Conservation (phyloP, 495 filamentous ascomycete species). For the Xylaria flabelliformis region DNA sequence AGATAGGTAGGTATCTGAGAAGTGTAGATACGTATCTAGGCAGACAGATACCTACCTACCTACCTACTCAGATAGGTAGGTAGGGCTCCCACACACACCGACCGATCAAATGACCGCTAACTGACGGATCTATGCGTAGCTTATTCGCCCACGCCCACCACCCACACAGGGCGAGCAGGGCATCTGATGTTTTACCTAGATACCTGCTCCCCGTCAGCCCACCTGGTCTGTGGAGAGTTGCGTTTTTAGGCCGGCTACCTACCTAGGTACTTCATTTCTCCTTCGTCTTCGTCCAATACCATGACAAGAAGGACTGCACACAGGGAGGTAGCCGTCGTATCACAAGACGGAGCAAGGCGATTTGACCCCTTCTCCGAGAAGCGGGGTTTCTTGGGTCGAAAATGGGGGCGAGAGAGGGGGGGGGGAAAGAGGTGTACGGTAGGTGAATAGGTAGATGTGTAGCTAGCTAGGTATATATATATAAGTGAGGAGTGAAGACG, state of each 20-base stretch:
- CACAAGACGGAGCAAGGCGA: constrained; percentile 10
- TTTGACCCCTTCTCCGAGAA: background rate
- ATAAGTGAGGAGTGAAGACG: constrained; percentile 22
- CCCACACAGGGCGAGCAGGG: background rate
- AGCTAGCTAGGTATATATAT: constrained; percentile 10
- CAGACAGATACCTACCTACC: no score
- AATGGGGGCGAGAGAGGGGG: constrained; percentile 1
- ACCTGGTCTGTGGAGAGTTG: constrained; percentile 3
- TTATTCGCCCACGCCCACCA: constrained; percentile 9
- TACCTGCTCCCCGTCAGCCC: background rate
- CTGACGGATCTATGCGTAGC: background rate
- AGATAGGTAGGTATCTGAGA: background rate
- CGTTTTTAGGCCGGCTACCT: background rate
- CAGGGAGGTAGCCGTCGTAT: constrained; percentile 15
- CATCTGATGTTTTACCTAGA: constrained; percentile 9
- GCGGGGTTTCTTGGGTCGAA: constrained; percentile 3
- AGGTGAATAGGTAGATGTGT: background rate
- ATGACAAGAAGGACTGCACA: background rate
- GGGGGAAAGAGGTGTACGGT: background rate
- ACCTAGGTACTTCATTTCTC: no score
- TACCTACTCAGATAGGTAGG: background rate
- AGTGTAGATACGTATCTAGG: background rate
- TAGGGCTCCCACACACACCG: constrained; percentile 13
- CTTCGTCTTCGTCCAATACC: constrained; percentile 1
- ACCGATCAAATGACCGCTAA: constrained; percentile 17